A percentile compares a stretch with the other conserved stretches of the same genome.
Evolutionary conservation across 2,329 filamentous ascomycete species (phyloP).

Genomic region (Alternaria tenuissima): DNA sequence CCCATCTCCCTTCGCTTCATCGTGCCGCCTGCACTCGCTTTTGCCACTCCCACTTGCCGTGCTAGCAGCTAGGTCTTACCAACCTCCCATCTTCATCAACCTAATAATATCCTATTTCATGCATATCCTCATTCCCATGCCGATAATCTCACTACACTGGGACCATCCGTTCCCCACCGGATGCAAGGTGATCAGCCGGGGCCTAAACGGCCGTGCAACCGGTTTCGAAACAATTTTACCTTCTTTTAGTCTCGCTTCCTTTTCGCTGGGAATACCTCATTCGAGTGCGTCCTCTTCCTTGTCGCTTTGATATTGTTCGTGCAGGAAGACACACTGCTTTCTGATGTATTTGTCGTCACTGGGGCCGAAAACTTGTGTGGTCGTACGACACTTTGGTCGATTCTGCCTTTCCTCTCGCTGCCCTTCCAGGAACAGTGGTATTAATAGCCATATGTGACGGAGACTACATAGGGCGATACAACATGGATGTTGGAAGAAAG

Average conservation of each 20-base stretch:
- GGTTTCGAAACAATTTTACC: conserved; percentile 41
- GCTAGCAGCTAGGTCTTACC: conserved; percentile 1
- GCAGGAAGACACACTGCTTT: conserved; percentile 9
- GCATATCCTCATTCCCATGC: conserved; percentile 8
- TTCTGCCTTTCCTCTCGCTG: conserved; percentile 9
- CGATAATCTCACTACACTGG: conserved; percentile 22
- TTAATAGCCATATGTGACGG: conserved; percentile 13
- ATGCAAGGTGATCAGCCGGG: conserved; percentile 22
- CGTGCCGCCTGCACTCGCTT: not conserved
- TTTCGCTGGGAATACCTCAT: conserved; percentile 3
- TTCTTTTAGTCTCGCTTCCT: conserved; percentile 28
- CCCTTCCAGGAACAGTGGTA: not conserved
- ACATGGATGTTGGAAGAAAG: not conserved
- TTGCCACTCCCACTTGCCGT: conserved; percentile 2
- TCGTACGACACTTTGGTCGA: conserved; percentile 3
- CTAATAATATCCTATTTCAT: conserved; percentile 20
- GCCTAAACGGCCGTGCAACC: conserved; percentile 17
- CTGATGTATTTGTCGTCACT: conserved; percentile 9
- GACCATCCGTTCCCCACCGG: conserved; percentile 31
- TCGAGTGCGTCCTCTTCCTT: conserved; percentile 11
- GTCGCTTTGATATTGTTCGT: conserved; percentile 30
- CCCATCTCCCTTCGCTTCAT: not conserved
- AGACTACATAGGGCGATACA: not conserved
- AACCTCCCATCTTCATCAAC: conserved; percentile 2
- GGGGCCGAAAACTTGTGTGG: conserved; percentile 8